Evolutionary conservation across 2,329 filamentous ascomycete genomes (phyloP).

Genomic region (Penicillium brevicompactum): DNA sequence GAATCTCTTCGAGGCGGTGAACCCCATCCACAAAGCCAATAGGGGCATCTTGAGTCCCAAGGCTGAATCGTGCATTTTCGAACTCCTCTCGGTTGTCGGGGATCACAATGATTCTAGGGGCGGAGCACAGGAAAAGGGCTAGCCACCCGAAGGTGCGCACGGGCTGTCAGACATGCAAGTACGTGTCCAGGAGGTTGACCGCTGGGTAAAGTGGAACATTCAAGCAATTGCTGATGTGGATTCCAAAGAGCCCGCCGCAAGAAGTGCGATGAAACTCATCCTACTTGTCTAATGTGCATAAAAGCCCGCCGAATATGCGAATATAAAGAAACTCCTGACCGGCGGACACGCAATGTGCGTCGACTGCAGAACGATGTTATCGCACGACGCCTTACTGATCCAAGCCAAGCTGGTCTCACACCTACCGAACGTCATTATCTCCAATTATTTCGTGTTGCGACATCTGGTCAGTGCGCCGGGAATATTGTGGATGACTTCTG

Average conservation of each 20-base stretch:
- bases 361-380: neutral
- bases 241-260: neutral
- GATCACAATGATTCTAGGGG: neutral
- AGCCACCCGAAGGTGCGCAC: neutral
- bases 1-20: neutral
- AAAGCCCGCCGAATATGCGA: neutral
- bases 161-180: neutral
- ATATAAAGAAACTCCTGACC: neutral
- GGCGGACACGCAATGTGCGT: neutral
- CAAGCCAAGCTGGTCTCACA: conserved; percentile 1
- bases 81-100: neutral
- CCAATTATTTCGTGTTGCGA: neutral
- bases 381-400: neutral
- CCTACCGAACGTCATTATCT: neutral
- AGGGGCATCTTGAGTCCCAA: neutral
- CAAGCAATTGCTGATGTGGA: neutral
- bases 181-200: neutral
- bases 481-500: neutral
- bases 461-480: neutral
- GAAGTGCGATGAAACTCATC: neutral
- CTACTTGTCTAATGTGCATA: neutral
- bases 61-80: neutral
- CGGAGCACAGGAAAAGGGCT: neutral
- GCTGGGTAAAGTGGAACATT: neutral
- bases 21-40: neutral